A percentile compares a stretch with the other conserved stretches of the same genome.
phyloP scores from a whole-genome alignment of 768 basidiomycete species.

The Lentinula edodes region DNA sequence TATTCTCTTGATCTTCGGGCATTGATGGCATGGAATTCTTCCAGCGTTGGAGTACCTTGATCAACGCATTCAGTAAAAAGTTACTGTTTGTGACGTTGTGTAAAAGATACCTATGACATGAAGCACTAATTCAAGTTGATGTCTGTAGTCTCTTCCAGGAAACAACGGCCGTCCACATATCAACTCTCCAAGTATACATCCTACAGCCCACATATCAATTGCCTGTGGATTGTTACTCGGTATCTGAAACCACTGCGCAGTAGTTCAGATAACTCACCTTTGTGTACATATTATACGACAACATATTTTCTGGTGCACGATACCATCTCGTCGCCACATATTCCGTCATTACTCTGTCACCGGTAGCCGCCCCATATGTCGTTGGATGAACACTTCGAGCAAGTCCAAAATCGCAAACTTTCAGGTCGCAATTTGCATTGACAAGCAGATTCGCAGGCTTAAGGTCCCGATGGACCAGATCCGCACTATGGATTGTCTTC shows the following conservation, averaged over 20 bases:
- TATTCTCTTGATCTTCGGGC: constrained; percentile 82
- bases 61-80: neutral
- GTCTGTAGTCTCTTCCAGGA: constrained; percentile 83
- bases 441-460: constrained; percentile 87
- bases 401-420: constrained; percentile 86
- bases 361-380: constrained; percentile 44
- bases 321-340: constrained; percentile 71
- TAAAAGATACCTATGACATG: constrained; percentile 40
- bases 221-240: constrained; percentile 28
- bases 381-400: constrained; percentile 60
- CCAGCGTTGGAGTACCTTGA: constrained; percentile 74
- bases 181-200: constrained; percentile 78
- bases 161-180: constrained; percentile 78
- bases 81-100: neutral
- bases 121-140: constrained; percentile 83
- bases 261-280: constrained; percentile 33
- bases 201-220: constrained; percentile 71
- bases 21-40: constrained; percentile 89
- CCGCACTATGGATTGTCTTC: constrained; percentile 85
- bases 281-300: constrained; percentile 86
- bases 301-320: constrained; percentile 66
- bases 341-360: constrained; percentile 69
- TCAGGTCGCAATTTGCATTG: constrained; percentile 87
- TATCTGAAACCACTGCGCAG: constrained; percentile 6
- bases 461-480: constrained; percentile 71